phyloP scores from a whole-genome alignment of 108 stramenopile species.

The Cyclotella baltica region DNA sequence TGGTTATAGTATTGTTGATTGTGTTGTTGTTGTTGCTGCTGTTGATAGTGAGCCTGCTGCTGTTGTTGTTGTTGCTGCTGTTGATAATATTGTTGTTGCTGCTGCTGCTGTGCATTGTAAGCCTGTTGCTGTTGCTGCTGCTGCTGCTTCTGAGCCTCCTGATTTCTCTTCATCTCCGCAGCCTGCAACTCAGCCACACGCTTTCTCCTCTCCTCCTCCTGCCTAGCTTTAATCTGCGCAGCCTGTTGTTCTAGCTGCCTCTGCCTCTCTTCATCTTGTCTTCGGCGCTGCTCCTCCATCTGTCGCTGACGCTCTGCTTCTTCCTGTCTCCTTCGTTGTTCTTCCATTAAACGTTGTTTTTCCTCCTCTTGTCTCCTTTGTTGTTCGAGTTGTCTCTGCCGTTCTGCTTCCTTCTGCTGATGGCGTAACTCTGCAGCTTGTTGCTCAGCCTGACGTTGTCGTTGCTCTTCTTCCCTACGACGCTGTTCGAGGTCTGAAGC shows the following conservation, averaged over 20 bases:
- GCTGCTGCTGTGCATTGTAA: conserved; percentile 37
- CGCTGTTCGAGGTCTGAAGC: conserved; percentile 48
- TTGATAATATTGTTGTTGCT: conserved; percentile 47
- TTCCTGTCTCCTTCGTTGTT: conserved; percentile 46
- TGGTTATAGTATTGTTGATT: conserved; percentile 41
- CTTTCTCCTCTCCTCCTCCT: conserved; percentile 54
- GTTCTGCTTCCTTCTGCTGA: conserved; percentile 55
- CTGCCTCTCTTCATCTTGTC: conserved; percentile 59
- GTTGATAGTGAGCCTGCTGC: conserved; percentile 44
- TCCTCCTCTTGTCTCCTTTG: conserved; percentile 55
- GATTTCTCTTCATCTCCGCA: conserved; percentile 36
- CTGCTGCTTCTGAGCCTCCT: conserved; percentile 39
- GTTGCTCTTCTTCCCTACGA: conserved; percentile 52
- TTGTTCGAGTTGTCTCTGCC: conserved; percentile 47
- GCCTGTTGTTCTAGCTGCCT: conserved; percentile 67
- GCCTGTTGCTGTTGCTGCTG: conserved; percentile 48
- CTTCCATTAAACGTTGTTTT: conserved; percentile 32
- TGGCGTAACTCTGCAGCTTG: conserved; percentile 40
- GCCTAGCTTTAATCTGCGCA: conserved; percentile 49
- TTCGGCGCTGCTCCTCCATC: conserved; percentile 45
- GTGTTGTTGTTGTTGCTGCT: conserved; percentile 49
- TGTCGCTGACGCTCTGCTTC: conserved; percentile 48
- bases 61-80: conserved; percentile 53
- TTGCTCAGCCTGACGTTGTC: conserved; percentile 20
- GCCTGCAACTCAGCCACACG: conserved; percentile 44